These are phyloP conservation scores for Podaxis carcinomalis DNA, from an alignment of 768 basidiomycete genomes.

Conservation along the genomic window DNA sequence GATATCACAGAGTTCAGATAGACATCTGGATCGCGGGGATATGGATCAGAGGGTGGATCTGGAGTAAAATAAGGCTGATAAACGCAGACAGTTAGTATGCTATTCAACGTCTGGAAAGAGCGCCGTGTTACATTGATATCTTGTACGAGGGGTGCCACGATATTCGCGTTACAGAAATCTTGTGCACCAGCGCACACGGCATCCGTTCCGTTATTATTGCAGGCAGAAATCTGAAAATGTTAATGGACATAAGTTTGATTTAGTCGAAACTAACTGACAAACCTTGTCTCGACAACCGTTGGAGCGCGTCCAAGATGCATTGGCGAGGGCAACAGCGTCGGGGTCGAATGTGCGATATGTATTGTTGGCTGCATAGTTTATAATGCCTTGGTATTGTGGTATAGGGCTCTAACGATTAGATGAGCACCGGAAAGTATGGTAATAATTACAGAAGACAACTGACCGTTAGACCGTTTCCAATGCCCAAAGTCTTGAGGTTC, in stretches of 20 bases:
- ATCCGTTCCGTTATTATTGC: conserved; percentile 45
- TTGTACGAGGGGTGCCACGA: conserved; percentile 50
- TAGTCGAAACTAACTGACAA: not conserved
- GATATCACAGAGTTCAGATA: conserved; percentile 26
- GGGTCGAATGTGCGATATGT: conserved; percentile 48
- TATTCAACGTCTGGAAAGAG: conserved; percentile 6
- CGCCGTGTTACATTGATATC: conserved; percentile 39
- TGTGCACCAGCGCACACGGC: conserved; percentile 54
- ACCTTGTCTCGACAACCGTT: conserved; percentile 51
- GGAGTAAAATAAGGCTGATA: conserved; percentile 43
- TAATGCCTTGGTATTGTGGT: conserved; percentile 54
- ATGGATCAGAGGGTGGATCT: conserved; percentile 37
- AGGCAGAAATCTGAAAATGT: conserved; percentile 41
- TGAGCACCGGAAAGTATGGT: not conserved
- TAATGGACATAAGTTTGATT: not conserved
- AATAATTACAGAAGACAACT: conserved; percentile 4
- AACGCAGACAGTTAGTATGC: not conserved
- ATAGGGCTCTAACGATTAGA: conserved; percentile 30
- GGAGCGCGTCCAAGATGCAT: conserved; percentile 34
- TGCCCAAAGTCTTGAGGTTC: conserved; percentile 58
- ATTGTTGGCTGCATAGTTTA: conserved; percentile 50
- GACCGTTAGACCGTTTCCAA: conserved; percentile 61
- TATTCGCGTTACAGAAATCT: conserved; percentile 50
- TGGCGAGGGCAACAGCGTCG: conserved; percentile 36
- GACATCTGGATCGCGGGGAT: conserved; percentile 37